These are phyloP conservation scores for Auxenochlorella protothecoides DNA, from an alignment of 139 green algal genomes.

Conservation along the genomic window DNA sequence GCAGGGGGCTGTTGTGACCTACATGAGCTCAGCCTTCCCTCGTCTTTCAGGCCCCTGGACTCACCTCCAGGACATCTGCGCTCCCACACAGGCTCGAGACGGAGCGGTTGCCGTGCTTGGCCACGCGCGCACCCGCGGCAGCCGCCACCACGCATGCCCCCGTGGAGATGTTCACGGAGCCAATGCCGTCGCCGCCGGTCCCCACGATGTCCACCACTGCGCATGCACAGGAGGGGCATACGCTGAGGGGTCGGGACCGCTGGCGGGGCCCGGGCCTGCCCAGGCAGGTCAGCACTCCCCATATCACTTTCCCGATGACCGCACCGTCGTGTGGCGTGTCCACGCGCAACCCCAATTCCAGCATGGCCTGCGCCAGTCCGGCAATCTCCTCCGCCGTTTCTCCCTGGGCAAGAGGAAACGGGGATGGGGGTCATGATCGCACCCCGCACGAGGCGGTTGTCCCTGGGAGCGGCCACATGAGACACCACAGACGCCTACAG, in stretches of 20 bases:
- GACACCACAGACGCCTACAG: no score
- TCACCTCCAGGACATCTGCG: conserved; percentile 82
- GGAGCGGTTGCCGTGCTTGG: conserved; percentile 93
- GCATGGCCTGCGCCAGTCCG: conserved; percentile 81
- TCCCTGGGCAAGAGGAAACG: conserved; percentile 32
- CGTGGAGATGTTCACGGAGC: conserved; percentile 98
- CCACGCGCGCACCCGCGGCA: conserved; percentile 86
- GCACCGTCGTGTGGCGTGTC: conserved; percentile 15
- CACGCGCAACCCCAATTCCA: conserved; percentile 44
- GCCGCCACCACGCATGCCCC: conserved; percentile 87
- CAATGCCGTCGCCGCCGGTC: conserved; percentile 93
- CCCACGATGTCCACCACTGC: conserved; percentile 93
- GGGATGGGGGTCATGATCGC: no score
- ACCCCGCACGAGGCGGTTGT: no score
- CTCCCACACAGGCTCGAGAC: conserved; percentile 89
- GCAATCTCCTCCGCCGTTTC: conserved; percentile 91
- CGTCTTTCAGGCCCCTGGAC: no score
- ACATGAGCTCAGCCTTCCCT: no score
- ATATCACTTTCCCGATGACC: no score
- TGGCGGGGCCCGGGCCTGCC: no score
- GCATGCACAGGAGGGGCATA: conserved; percentile 15
- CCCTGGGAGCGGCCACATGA: no score
- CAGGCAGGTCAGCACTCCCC: no score
- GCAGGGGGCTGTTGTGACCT: no score
- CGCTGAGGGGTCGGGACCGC: neutral